These are phyloP conservation scores for Monosporascus sp. DNA, from an alignment of 2,329 filamentous ascomycete species.

Conservation along the genomic window DNA sequence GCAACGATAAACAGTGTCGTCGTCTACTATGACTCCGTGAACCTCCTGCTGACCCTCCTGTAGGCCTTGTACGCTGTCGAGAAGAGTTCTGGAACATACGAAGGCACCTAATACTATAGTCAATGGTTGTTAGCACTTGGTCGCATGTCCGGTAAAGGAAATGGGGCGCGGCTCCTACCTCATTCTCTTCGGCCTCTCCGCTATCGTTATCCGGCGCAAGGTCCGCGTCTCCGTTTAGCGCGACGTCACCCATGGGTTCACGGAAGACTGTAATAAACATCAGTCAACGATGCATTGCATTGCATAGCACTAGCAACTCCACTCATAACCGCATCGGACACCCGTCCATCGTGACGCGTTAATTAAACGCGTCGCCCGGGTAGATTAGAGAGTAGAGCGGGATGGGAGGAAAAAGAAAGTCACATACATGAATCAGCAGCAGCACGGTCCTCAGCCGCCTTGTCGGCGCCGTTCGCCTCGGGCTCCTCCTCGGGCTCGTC, in stretches of 20 bases:
- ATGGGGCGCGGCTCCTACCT: background rate
- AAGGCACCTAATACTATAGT: background rate
- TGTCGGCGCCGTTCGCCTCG: constrained; percentile 8
- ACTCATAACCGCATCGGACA: no score
- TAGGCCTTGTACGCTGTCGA: background rate
- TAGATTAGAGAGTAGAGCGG: background rate
- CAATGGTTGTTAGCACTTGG: background rate
- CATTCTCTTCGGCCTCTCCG: background rate
- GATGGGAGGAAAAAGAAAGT: background rate
- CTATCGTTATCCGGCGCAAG: background rate
- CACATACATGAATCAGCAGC: background rate
- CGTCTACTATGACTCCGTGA: background rate
- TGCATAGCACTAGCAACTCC: no score
- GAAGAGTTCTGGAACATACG: background rate
- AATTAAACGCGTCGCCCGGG: no score
- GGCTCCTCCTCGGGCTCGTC: background rate
- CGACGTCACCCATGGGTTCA: background rate
- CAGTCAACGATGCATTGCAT: no score
- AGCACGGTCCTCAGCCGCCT: constrained; percentile 16
- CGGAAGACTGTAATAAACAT: background rate
- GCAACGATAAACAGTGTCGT: background rate
- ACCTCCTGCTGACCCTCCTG: background rate
- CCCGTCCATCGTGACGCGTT: no score
- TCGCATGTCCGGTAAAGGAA: background rate
- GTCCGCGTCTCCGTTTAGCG: background rate